Percentiles rank a stretch among this genome's conserved stretches.
phyloP scores from a whole-genome alignment of 495 filamentous ascomycete genomes.

The Copromyces sp. region DNA sequence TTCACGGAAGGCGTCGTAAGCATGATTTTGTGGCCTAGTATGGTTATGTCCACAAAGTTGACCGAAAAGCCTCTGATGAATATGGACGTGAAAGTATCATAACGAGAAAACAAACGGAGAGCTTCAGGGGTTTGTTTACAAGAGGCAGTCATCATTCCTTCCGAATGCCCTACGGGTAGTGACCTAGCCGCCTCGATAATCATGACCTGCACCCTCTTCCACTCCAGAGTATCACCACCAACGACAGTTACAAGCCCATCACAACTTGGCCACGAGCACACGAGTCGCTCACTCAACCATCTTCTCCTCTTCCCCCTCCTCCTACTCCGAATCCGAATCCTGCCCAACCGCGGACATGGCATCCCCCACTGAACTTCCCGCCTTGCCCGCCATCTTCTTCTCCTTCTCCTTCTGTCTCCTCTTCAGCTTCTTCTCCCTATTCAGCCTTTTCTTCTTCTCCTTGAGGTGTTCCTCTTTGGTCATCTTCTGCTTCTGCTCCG shows the following conservation, averaged over 20 bases:
- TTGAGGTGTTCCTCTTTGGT: slow-evolving; percentile 39
- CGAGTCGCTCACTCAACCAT: slow-evolving; percentile 2
- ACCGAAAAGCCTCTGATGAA: neutral
- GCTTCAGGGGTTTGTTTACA: neutral
- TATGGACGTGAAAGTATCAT: neutral
- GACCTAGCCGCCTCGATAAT: neutral
- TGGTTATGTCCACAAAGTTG: neutral
- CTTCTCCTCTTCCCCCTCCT: neutral
- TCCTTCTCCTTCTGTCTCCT: slow-evolving; percentile 39
- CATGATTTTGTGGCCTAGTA: neutral
- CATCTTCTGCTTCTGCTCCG: slow-evolving; percentile 18
- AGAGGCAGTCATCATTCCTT: neutral
- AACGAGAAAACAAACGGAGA: neutral
- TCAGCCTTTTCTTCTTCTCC: slow-evolving; percentile 45
- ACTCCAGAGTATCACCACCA: neutral
- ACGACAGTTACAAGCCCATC: neutral
- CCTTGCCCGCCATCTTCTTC: slow-evolving; percentile 30
- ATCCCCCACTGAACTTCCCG: neutral
- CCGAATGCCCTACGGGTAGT: neutral
- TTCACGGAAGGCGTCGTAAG: neutral
- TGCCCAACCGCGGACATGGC: neutral
- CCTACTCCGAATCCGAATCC: neutral
- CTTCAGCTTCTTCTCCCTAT: slow-evolving; percentile 43
- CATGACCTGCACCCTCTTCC: neutral
- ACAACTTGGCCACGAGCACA: neutral